These are phyloP conservation scores for Pseudocercospora fijiensis DNA, from an alignment of 2,329 filamentous ascomycete genomes.

Conservation along the genomic window DNA sequence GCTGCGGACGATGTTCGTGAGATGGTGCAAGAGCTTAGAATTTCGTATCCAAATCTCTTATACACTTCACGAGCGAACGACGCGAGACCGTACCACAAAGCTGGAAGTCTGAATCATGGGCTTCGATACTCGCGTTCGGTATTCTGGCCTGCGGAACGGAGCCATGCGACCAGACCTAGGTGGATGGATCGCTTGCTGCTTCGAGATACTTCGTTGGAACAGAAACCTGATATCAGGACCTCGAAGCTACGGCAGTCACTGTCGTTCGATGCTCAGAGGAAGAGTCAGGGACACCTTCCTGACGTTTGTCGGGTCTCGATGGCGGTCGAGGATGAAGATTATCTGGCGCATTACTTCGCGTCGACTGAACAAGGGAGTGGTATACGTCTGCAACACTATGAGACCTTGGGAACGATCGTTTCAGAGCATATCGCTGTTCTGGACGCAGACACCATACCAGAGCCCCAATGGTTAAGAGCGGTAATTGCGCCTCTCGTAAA, in stretches of 20 bases:
- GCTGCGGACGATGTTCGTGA: constrained; percentile 38
- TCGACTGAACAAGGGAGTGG: neutral
- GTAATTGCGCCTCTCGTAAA: constrained; percentile 58
- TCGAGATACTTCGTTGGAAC: neutral
- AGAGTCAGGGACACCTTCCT: neutral
- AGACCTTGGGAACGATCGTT: neutral
- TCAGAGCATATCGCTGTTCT: constrained; percentile 58
- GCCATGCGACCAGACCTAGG: neutral
- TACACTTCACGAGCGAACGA: constrained; percentile 47
- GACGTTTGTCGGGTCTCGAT: neutral
- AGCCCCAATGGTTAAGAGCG: constrained; percentile 59
- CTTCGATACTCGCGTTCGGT: constrained; percentile 13
- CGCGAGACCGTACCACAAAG: constrained; percentile 56
- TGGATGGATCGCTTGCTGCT: constrained; percentile 9
- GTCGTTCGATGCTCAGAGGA: neutral
- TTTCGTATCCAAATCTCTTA: constrained; percentile 42
- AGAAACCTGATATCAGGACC: constrained; percentile 1
- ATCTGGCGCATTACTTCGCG: constrained; percentile 1
- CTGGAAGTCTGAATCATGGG: constrained; percentile 64
- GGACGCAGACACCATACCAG: constrained; percentile 68
- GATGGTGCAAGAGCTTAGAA: constrained; percentile 39
- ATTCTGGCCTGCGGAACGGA: neutral
- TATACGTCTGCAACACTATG: constrained; percentile 40
- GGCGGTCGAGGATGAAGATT: neutral
- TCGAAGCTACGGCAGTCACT: neutral